Conservation (phyloP, 768 basidiomycete species). For the Pilatotrama ljubarskyi region DNA sequence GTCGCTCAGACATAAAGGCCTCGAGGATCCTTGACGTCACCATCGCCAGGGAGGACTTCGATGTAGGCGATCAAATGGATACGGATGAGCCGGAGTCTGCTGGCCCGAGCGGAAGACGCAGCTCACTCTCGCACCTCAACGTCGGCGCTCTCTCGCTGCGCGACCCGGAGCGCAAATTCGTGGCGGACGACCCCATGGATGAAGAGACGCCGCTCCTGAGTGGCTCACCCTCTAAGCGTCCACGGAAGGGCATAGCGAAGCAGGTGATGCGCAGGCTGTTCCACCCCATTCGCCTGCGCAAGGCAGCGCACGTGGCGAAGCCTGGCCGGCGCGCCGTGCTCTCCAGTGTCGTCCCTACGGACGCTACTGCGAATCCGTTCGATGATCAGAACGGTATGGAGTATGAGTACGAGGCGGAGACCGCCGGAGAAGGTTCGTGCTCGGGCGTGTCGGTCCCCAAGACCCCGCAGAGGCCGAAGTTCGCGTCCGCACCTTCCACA, state of each 20-base stretch:
- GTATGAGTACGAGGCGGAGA: background rate
- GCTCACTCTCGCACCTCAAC: background rate
- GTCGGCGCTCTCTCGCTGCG: background rate
- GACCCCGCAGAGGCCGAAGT: background rate
- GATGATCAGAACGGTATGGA: background rate
- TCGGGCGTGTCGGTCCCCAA: background rate
- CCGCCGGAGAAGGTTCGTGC: background rate
- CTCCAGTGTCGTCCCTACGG: background rate
- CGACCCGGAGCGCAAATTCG: background rate
- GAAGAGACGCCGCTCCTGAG: conserved; percentile 2
- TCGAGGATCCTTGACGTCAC: background rate
- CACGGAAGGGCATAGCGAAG: background rate
- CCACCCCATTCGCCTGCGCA: background rate
- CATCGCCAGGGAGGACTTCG: background rate
- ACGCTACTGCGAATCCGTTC: background rate
- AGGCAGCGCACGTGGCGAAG: background rate
- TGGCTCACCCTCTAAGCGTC: background rate
- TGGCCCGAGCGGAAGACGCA: background rate
- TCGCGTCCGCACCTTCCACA: background rate
- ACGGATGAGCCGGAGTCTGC: background rate
- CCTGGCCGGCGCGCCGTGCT: background rate
- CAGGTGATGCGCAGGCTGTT: background rate
- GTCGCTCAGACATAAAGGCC: conserved; percentile 1
- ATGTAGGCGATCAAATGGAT: background rate
- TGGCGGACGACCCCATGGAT: background rate